Percentiles rank a stretch among this genome's conserved stretches.
These are phyloP conservation scores for Phaeoacremonium minimum DNA, from an alignment of 2,329 filamentous ascomycete species.

Conservation along the genomic window DNA sequence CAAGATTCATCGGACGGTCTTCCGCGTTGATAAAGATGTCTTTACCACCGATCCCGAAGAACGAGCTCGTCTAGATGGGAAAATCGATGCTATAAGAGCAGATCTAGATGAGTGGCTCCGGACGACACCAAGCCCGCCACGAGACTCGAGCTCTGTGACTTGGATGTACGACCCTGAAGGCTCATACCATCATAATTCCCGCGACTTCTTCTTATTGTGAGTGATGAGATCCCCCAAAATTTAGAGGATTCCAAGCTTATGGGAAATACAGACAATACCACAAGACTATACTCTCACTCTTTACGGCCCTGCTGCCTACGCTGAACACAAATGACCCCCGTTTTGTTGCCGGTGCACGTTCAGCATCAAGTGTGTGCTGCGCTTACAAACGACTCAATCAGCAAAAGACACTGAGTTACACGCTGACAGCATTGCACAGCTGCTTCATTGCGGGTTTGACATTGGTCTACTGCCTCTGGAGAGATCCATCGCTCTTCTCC, in stretches of 20 bases:
- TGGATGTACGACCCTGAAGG: slow-evolving; percentile 23
- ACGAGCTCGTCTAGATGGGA: slow-evolving; percentile 9
- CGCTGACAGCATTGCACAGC: slow-evolving; percentile 21
- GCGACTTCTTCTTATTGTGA: slow-evolving; percentile 19
- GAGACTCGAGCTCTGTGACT: slow-evolving; percentile 12
- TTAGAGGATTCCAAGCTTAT: neutral
- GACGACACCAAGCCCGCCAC: slow-evolving; percentile 14
- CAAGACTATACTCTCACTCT: slow-evolving; percentile 16
- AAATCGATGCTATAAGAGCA: slow-evolving; percentile 12
- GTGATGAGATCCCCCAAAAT: neutral
- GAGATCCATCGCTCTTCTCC: slow-evolving; percentile 13
- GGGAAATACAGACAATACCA: slow-evolving; percentile 13
- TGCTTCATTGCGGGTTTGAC: slow-evolving; percentile 23
- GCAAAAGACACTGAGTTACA: slow-evolving; percentile 21
- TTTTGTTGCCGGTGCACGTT: slow-evolving; percentile 13
- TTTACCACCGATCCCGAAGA: slow-evolving; percentile 4
- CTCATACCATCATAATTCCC: slow-evolving; percentile 14
- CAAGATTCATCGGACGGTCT: slow-evolving; percentile 13
- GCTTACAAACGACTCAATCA: slow-evolving; percentile 23
- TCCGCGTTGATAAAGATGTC: slow-evolving; percentile 16
- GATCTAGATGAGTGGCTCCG: slow-evolving; percentile 16
- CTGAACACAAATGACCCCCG: slow-evolving; percentile 14
- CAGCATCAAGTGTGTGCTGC: slow-evolving; percentile 18
- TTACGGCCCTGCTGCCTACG: slow-evolving; percentile 16
- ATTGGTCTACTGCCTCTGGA: slow-evolving; percentile 21